Evolutionary conservation across 2,329 filamentous ascomycete genomes (phyloP), one percentile per base, ranked within the genome.

Genomic region (Alternaria dauci): DNA sequence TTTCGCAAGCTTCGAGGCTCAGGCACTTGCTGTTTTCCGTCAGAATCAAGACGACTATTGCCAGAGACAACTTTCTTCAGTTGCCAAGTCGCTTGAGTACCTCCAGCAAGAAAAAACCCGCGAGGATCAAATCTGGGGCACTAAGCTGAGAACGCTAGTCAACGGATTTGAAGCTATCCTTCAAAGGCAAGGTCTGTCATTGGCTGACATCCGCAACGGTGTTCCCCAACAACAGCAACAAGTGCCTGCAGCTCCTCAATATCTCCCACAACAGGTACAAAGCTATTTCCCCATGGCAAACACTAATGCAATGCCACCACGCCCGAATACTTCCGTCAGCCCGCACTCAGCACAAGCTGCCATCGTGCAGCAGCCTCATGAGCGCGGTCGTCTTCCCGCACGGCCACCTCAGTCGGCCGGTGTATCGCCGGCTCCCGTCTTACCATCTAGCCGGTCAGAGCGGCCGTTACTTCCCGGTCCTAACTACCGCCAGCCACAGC

Each of bases 381-480:
- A 53, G 34, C 59, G 30, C n/a, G 52, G 43, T 25, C 56, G 44
- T 14, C 52, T 55, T 41, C 23, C 20, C 5, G 16, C 46, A 26
- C 55, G 39, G 14, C 18, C 43, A 50, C 12, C 41, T 28, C 54
- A 47, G 36, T n/a, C 26, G 20, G 20, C 26, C 16, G 6, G 25
- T 28, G 26, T 54, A 7, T 16, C 26, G 16, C 18, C 50, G 38
- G 12, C 36, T 41, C 42, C 32, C 23, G 20, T 51, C 12, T 4
- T 25, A 25, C 26, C 61, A 48, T 30, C 28, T 23, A n/a, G 50
- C 5, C 39, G 38, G 11, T 30, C 44, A 26, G 9, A 25, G 4
- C 39, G 16, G n/a, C 41, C 55, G 32, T 50, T 78, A 7, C 71
- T 85, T 32, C 82, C 82, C 44, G 75, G 68, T 18, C 60, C 66